phyloP scores from a whole-genome alignment of 192 early-diverging fungal species.

The Backusella westeae region DNA sequence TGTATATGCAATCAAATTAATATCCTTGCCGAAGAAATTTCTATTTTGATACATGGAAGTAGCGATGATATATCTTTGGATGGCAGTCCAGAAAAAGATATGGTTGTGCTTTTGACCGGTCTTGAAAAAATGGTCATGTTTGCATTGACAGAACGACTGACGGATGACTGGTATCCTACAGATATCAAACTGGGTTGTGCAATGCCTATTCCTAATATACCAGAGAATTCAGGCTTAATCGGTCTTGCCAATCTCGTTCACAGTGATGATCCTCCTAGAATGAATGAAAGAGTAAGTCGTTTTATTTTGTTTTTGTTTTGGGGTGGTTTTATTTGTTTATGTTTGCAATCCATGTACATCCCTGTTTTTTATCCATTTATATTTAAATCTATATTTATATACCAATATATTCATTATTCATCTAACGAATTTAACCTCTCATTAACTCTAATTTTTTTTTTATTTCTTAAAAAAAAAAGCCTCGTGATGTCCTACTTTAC shows the following conservation, averaged over 20 bases:
- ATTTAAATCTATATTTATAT: background rate
- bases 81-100: conserved; percentile 41
- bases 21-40: conserved; percentile 24
- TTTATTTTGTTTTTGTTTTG: too few relatives aligned
- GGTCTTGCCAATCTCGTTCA: conserved; percentile 16
- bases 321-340: background rate
- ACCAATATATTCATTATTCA: background rate
- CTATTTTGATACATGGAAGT: conserved; percentile 18
- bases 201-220: background rate
- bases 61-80: background rate
- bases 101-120: conserved; percentile 50
- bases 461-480: conserved; percentile 18
- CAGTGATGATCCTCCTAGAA: conserved; percentile 3
- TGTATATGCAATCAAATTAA: conserved; percentile 62
- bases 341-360: background rate
- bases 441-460: too few relatives aligned
- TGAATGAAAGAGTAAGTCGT: background rate
- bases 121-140: conserved; percentile 58
- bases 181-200: background rate
- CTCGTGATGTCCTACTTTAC: conserved; percentile 47
- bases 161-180: conserved; percentile 32
- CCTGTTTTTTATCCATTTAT: background rate
- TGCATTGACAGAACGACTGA: conserved; percentile 44
- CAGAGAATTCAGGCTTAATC: conserved; percentile 1
- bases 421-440: background rate